Base-by-base conservation (phyloP, 768 basidiomycete species). In the Lentinus tigrinus region DNA sequence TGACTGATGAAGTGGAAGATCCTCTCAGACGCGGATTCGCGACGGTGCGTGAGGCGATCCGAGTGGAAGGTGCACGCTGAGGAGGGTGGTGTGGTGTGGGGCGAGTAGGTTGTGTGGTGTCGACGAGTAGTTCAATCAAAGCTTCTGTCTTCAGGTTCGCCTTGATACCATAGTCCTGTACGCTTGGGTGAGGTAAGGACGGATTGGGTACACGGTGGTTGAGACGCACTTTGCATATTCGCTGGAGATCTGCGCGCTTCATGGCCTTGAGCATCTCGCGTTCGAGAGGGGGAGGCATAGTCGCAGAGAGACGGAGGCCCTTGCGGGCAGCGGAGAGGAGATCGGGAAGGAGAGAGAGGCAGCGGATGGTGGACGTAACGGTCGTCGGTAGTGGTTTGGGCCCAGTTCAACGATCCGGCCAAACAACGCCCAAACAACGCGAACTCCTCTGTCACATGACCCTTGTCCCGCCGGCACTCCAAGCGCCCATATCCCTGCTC, bases 111-210 rank as follows among this genome's bases (percentile, higher is more conserved):
- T 64, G 38, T 1, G 61, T 48, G 16, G 77, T 80, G 64, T 87
- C 83, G 14, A 89, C 74, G 26, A 93, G 74, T 17, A 89, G 77
- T 67, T 91, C 87, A 66, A 93, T 90, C 61, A 93, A 75, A 47
- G 83, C 85, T 66, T 91, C 88, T 23, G 88, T 83, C 76, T 89
- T 92, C 67, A 91, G 80, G 72, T 92, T 92, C 44, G 91, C 91
- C 72, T 82, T 89, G 60, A 93, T 83, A 57, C 89, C 89, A 67
- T 87, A 84, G 64, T 91, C 88, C 89, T 93, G 54, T 26, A 43
- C 6, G 28, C 26, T 16, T 24, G 52, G 37, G 47, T 54, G 55
- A 49, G 61, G 36, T 23, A 47, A 56, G 38, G 49, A 14, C 37
- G 26, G 9, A 23, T 39, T 21, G 37, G 48, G 24, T 47, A 24